Conservation (phyloP, 257 asterid species). For the Przewalskia tangutica region DNA sequence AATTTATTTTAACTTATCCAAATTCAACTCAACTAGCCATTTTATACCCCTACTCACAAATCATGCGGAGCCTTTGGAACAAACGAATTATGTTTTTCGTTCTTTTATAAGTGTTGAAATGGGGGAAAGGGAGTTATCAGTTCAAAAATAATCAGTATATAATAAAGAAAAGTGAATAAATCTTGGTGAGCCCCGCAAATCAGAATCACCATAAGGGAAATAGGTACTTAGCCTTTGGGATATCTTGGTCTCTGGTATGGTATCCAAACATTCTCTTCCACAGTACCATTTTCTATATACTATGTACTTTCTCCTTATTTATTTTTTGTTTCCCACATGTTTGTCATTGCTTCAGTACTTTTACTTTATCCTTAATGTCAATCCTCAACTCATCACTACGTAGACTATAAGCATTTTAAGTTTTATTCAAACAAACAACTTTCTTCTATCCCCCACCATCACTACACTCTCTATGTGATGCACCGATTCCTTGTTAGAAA, state of each 20-base stretch:
- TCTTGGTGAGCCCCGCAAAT: constrained; percentile 33
- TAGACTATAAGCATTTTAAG: constrained; percentile 2
- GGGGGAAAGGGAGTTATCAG: not conserved
- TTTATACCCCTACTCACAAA: not conserved
- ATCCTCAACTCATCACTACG: not conserved
- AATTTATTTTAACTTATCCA: no score
- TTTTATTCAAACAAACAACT: not conserved
- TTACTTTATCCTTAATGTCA: not conserved
- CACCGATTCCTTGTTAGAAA: no score
- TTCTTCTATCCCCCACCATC: not conserved
- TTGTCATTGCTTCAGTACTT: not conserved
- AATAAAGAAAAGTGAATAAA: not conserved
- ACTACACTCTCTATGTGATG: not conserved
- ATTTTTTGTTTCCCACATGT: not conserved
- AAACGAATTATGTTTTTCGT: not conserved
- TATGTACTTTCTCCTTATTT: not conserved
- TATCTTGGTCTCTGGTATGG: not conserved
- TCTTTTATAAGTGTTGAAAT: not conserved
- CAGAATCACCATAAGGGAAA: constrained; percentile 17
- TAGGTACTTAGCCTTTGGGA: not conserved
- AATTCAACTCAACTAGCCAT: no score
- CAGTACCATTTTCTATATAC: not conserved
- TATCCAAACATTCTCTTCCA: not conserved
- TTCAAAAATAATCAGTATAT: not conserved
- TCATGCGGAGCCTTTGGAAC: not conserved